Evolutionary conservation across 805 yeast species (phyloP), one percentile per base, ranked within the genome.

Genomic region (Starmerella khaoyaiensis): DNA sequence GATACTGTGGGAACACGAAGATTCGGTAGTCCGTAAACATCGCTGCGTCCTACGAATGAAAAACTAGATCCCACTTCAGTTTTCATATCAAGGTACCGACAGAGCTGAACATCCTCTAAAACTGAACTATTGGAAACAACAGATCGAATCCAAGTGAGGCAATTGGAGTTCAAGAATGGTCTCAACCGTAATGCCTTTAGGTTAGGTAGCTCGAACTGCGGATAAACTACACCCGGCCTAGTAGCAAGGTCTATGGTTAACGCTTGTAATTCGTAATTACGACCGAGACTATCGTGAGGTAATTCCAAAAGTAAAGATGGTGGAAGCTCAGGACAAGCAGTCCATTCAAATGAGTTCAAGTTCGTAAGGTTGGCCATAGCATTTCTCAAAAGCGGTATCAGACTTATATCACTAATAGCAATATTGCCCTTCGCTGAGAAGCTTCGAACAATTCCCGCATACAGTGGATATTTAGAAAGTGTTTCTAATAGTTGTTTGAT

Each of bases 321-420:
- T 14, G 56, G 51, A 5, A 55, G 50, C 26, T 53, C 58, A 5
- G 59, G 60, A 25, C 55, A 49, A 8, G 58, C 54, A 17, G 50
- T 42, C 62, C 62, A 58, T n/a, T 53, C 48, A 12, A 58, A 41
- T 9, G 37, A 42, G 12, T 21, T 29, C 21, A 58, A 41, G 28
- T 38, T 39, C 8, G 15, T 19, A 41, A 58, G 43, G 16, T 42
- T 40, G 3, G 42, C 38, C 24, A 58, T 40, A 14, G 54, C 52
- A 0, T 27, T 36, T 11, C 35, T 28, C 10, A 53, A 29, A 14
- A 34, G 32, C 7, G 41, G 37, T 9, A 45, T 36, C 33, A 58
- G 35, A 21, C 43, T 52, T 19, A 31, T 37, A 31, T 56, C 60
- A 32, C 58, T 51, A 35, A 56, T 21, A 11, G 37, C 40, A 5